Evolutionary conservation across 768 basidiomycete genomes (phyloP).

Genomic region (Agrocybe chaxingu): DNA sequence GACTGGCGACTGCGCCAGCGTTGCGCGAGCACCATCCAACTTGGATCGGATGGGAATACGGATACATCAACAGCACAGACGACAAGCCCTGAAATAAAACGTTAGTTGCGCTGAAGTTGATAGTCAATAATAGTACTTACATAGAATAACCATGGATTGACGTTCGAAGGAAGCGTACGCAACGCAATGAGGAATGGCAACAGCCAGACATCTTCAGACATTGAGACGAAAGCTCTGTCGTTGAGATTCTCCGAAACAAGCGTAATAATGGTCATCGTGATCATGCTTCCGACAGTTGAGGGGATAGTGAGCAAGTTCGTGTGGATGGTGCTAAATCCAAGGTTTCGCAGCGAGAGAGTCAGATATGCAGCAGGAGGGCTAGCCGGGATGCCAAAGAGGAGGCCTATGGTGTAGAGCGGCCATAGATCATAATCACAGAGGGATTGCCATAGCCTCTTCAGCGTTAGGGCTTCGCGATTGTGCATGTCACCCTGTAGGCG

Average conservation of each 20-base stretch:
- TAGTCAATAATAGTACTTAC: constrained; percentile 25
- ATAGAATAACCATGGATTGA: constrained; percentile 53
- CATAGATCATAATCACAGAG: constrained; percentile 63
- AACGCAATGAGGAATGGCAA: constrained; percentile 60
- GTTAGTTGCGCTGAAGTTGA: background rate
- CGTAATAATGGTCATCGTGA: constrained; percentile 49
- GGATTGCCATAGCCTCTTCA: constrained; percentile 48
- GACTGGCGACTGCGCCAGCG: constrained; percentile 54
- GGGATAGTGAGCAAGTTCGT: constrained; percentile 64
- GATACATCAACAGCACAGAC: constrained; percentile 13
- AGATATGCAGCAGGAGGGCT: constrained; percentile 52
- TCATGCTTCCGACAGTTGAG: constrained; percentile 43
- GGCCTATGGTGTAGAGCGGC: constrained; percentile 59
- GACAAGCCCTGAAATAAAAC: constrained; percentile 7
- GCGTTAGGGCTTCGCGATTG: constrained; percentile 58
- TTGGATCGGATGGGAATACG: constrained; percentile 49
- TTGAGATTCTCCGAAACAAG: constrained; percentile 50
- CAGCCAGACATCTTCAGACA: constrained; percentile 55
- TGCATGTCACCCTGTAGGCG: constrained; percentile 57
- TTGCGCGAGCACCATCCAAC: constrained; percentile 62
- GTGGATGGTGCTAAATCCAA: constrained; percentile 60
- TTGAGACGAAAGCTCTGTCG: constrained; percentile 51
- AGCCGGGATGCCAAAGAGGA: constrained; percentile 51
- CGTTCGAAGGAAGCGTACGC: constrained; percentile 42
- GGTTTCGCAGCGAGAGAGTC: constrained; percentile 50